These are phyloP conservation scores for Myriosclerotinia duriaeana DNA, from an alignment of 2,329 filamentous ascomycete genomes.

Conservation along the genomic window DNA sequence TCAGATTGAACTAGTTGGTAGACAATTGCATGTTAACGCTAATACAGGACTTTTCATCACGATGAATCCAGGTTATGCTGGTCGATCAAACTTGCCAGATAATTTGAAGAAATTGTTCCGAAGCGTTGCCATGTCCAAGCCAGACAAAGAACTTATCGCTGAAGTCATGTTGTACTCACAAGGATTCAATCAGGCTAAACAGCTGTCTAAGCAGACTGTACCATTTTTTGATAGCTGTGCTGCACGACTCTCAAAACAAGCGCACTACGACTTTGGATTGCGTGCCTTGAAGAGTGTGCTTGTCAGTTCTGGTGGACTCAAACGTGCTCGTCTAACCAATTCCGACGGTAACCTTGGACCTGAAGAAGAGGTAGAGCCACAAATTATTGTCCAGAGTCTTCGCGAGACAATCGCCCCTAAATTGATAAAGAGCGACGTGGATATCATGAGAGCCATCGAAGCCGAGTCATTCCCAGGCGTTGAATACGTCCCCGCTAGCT, in stretches of 20 bases:
- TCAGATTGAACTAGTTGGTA: constrained; percentile 91
- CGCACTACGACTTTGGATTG: constrained; percentile 97
- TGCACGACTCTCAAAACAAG: constrained; percentile 82
- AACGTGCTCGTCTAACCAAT: constrained; percentile 72
- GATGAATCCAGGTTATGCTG: constrained; percentile 99
- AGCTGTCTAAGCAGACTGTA: constrained; percentile 90
- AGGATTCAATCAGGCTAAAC: constrained; percentile 95
- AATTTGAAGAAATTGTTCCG: constrained; percentile 99
- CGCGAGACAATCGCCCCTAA: constrained; percentile 98
- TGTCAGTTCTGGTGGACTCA: constrained; percentile 94
- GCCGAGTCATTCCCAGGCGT: constrained; percentile 86
- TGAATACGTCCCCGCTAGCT: constrained; percentile 85
- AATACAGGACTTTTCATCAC: constrained; percentile 99
- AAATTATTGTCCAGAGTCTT: constrained; percentile 98
- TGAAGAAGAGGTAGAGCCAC: constrained; percentile 80
- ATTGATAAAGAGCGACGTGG: constrained; percentile 87
- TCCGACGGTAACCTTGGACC: constrained; percentile 57
- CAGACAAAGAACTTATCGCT: constrained; percentile 98
- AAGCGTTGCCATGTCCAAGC: constrained; percentile 99
- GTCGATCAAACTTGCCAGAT: constrained; percentile 94
- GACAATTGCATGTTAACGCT: constrained; percentile 82
- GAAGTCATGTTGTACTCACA: constrained; percentile 99
- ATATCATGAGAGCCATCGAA: constrained; percentile 83
- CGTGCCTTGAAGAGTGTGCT: constrained; percentile 98
- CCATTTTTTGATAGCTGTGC: constrained; percentile 97